Percentiles rank a stretch among this genome's conserved stretches.
Conservation (phyloP, 192 early-diverging fungal genomes). For the Umbelopsis vinacea region DNA sequence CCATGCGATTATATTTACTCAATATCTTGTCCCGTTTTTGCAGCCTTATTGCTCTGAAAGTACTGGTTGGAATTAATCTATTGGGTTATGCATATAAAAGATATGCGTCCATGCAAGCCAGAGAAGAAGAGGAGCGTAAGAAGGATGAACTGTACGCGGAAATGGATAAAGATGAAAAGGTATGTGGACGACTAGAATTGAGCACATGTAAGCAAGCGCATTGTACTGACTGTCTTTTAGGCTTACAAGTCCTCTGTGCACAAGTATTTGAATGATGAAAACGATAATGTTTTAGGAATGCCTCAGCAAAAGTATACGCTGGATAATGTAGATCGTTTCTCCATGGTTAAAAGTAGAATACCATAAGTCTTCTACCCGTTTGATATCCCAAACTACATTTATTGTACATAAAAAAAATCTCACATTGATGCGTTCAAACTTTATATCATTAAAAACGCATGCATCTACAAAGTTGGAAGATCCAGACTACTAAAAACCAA, state of each 20-base stretch:
- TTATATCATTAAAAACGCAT: neutral
- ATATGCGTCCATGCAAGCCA: constrained; percentile 63
- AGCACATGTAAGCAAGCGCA: neutral
- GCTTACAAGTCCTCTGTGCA: constrained; percentile 33
- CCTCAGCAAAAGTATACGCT: constrained; percentile 64
- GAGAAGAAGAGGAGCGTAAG: constrained; percentile 44
- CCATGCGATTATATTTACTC: neutral
- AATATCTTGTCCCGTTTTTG: neutral
- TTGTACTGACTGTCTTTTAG: constrained; percentile 8
- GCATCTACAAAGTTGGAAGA: neutral
- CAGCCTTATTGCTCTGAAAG: constrained; percentile 69
- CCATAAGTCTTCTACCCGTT: constrained; percentile 52
- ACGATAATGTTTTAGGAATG: constrained; percentile 46
- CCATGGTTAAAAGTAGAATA: constrained; percentile 89
- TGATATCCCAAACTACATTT: neutral
- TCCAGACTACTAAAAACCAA: neutral
- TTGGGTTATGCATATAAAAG: constrained; percentile 71
- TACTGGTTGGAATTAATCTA: constrained; percentile 77
- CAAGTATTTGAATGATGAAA: constrained; percentile 37
- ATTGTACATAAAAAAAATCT: constrained; percentile 18
- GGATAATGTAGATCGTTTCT: constrained; percentile 89
- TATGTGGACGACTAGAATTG: neutral
- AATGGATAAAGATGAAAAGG: constrained; percentile 48
- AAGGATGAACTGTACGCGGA: constrained; percentile 48
- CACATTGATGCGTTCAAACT: neutral